Base-by-base conservation (phyloP, 2,329 filamentous ascomycete genomes). In the Cryphonectria nitschkei region DNA sequence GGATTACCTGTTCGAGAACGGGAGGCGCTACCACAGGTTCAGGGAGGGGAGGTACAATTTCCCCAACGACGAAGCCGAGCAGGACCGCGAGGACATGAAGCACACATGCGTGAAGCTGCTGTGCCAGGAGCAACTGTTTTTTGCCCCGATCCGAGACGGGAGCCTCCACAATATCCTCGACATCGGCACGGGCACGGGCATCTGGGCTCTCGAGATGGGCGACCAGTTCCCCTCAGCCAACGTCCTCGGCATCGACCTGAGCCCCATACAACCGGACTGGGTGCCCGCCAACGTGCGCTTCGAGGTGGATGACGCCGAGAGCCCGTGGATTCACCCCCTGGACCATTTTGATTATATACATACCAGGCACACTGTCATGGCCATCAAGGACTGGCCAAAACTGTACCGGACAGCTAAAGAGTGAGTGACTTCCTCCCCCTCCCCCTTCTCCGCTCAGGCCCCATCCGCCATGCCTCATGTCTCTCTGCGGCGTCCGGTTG, bases 271-370 rank as follows among this genome's bases (percentile, higher is more conserved):
- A 73, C 82, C 83, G 1, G 78, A 78, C 50, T 83, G 81, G 78
- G 82, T 90, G 16, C 89, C 88, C 22, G 83, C 86, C 14, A 91
- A 91, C 75, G 83, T 88, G n/a, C 82, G 82, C 9, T 90, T 90
- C 79, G 81, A 89, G 70, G 84, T 92, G 13, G 89, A 91, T 75
- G 89, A 91, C 75, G 84, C 86, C 37, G 87, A 90, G 77, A 83
- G 82, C 70, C 80, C 83, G 3, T 87, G 85, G 88, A 77, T 88
- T 22, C 83, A 88, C 72, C 84, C 85, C 6, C 75, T 77, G 4
- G 84, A 88, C 71, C 82, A 85, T 67, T 90, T 89, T 68, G 88
- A 90, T 76, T 89, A 88, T 71, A 84, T 90, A 46, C 88, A 90
- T 75, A 84, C 83, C n/a, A 81, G 87, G 3, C 85, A 87, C 70